These are phyloP conservation scores for Backusella luteola DNA, from an alignment of 192 early-diverging fungal species.

Conservation along the genomic window DNA sequence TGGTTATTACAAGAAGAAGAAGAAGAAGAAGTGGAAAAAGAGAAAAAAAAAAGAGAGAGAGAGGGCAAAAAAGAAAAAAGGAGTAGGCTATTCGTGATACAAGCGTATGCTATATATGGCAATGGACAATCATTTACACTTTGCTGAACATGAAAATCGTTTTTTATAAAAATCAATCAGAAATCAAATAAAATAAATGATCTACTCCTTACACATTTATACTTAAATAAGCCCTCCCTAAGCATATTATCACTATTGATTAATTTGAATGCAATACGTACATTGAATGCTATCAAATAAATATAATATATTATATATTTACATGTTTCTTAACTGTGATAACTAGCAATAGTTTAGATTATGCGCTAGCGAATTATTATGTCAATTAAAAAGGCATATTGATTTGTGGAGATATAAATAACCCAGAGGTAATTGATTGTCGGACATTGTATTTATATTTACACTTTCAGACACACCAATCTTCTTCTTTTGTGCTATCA, in stretches of 20 bases:
- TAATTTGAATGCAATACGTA: too few relatives aligned
- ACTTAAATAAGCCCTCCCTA: background rate
- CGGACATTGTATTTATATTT: background rate
- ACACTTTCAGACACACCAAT: too few relatives aligned
- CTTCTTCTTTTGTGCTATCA: too few relatives aligned
- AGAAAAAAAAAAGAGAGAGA: background rate
- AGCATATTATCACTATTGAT: too few relatives aligned
- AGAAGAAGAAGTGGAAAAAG: background rate
- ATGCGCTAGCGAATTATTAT: constrained; percentile 1
- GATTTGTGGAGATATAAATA: constrained; percentile 4
- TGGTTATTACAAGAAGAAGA: background rate
- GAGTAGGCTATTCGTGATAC: background rate
- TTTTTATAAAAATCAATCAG: background rate
- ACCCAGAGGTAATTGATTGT: background rate
- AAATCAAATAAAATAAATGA: background rate
- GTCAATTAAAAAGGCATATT: background rate
- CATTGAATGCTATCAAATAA: background rate
- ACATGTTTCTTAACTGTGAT: background rate
- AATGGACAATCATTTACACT: background rate
- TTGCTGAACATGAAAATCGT: background rate
- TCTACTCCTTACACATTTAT: background rate
- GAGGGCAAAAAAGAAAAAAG: background rate
- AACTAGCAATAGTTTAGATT: background rate
- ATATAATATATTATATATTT: background rate
- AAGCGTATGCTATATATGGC: background rate